A percentile compares a stretch with the other conserved stretches of the same genome.
phyloP scores from a whole-genome alignment of 225 moss, liverwort and hornwort species.

The Rhytidiadelphus loreus region DNA sequence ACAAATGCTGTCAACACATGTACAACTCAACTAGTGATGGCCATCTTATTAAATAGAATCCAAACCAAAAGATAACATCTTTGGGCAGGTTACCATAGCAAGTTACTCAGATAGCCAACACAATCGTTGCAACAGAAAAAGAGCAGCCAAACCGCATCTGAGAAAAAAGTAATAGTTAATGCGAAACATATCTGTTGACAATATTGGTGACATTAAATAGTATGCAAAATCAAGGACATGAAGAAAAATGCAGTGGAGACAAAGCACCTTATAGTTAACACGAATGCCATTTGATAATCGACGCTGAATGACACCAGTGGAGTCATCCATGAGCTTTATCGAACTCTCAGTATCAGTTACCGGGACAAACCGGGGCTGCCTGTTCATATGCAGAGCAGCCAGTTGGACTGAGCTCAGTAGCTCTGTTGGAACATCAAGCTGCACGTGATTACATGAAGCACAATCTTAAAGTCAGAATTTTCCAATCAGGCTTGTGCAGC shows the following conservation, averaged over 20 bases:
- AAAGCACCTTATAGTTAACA: constrained; percentile 83
- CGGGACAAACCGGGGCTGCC: constrained; percentile 67
- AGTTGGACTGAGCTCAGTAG: constrained; percentile 87
- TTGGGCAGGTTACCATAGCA: not conserved
- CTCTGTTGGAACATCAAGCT: constrained; percentile 94
- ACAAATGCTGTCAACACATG: not conserved
- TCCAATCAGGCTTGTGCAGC: not conserved
- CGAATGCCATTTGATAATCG: constrained; percentile 95
- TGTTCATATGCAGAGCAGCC: constrained; percentile 80
- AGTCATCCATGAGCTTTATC: constrained; percentile 54
- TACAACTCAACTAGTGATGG: not conserved
- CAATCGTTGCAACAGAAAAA: not conserved
- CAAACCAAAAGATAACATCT: not conserved
- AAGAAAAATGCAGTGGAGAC: not conserved
- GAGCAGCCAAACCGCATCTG: not conserved
- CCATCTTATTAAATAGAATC: not conserved
- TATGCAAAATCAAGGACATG: not conserved
- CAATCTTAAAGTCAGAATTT: not conserved
- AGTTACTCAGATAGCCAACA: not conserved
- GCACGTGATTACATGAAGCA: constrained; percentile 7
- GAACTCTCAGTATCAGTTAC: constrained; percentile 32
- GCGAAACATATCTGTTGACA: not conserved
- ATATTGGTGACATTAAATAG: not conserved
- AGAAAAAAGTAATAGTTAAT: not conserved
- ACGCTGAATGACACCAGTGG: constrained; percentile 88